phyloP scores from a whole-genome alignment of 1,139 yeast genomes.

The Arxiozyma bovina region DNA sequence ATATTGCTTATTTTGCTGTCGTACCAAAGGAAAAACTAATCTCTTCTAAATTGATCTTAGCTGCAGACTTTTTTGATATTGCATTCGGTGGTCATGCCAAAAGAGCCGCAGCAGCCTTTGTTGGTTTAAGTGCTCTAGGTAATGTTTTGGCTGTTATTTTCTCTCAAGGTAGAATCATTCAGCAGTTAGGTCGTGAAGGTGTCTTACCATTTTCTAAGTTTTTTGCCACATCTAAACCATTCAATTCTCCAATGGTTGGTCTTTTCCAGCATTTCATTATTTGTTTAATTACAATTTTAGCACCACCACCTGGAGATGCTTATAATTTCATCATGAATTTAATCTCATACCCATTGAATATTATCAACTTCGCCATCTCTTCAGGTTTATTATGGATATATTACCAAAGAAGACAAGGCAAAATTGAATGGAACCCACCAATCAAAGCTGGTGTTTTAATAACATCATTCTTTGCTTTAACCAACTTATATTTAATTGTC shows the following conservation, averaged over 20 bases:
- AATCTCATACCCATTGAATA: conserved; percentile 67
- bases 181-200: conserved; percentile 65
- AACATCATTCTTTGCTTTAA: conserved; percentile 52
- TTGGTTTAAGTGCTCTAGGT: conserved; percentile 68
- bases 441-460: conserved; percentile 60
- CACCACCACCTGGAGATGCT: conserved; percentile 72
- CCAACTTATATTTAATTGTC: conserved; percentile 60
- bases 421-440: conserved; percentile 63
- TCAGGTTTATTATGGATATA: conserved; percentile 61
- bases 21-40: conserved; percentile 57
- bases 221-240: conserved; percentile 47
- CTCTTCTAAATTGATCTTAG: conserved; percentile 59
- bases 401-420: conserved; percentile 45
- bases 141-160: conserved; percentile 71
- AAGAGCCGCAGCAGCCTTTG: conserved; percentile 59
- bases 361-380: conserved; percentile 66
- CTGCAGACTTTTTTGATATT: conserved; percentile 64
- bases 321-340: conserved; percentile 66
- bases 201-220: conserved; percentile 57
- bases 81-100: conserved; percentile 66
- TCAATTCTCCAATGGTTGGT: conserved; percentile 42
- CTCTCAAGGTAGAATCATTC: conserved; percentile 71
- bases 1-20: conserved; percentile 66
- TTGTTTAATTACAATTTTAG: conserved; percentile 45
- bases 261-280: conserved; percentile 47